Percentiles rank a stretch among this genome's conserved stretches.
phyloP scores from a whole-genome alignment of 495 filamentous ascomycete species.

The Trichoderma asperelloides region DNA sequence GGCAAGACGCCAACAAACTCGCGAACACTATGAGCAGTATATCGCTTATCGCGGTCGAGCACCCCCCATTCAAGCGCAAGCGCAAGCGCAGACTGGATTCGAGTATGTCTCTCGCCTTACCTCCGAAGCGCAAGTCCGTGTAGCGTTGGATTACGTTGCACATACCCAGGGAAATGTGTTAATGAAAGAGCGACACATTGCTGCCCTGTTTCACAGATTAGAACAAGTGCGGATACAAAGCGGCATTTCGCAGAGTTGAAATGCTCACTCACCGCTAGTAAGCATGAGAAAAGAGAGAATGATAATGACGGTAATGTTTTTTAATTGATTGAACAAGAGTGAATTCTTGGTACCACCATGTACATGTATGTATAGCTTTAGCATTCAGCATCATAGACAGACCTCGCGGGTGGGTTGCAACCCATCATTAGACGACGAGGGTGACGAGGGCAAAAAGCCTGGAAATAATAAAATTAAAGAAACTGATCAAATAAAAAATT shows the following conservation, averaged over 20 bases:
- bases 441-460: neutral
- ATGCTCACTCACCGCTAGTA: neutral
- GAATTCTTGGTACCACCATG: neutral
- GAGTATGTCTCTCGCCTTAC: neutral
- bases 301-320: neutral
- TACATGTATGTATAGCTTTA: neutral
- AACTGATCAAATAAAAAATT: neutral
- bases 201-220: neutral
- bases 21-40: neutral
- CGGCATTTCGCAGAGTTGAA: neutral
- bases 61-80: neutral
- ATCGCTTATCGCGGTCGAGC: neutral
- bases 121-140: conserved; percentile 4
- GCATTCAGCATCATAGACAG: neutral
- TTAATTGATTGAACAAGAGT: neutral
- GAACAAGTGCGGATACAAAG: neutral
- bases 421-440: neutral
- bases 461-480: neutral
- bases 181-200: conserved; percentile 6
- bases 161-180: neutral
- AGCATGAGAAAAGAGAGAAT: neutral
- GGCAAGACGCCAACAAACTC: neutral
- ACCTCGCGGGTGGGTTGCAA: neutral
- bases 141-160: neutral
- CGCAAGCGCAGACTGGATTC: neutral